Evolutionary conservation across 441 rosid species (phyloP).

Genomic region (Gossypium schwendimanii): DNA sequence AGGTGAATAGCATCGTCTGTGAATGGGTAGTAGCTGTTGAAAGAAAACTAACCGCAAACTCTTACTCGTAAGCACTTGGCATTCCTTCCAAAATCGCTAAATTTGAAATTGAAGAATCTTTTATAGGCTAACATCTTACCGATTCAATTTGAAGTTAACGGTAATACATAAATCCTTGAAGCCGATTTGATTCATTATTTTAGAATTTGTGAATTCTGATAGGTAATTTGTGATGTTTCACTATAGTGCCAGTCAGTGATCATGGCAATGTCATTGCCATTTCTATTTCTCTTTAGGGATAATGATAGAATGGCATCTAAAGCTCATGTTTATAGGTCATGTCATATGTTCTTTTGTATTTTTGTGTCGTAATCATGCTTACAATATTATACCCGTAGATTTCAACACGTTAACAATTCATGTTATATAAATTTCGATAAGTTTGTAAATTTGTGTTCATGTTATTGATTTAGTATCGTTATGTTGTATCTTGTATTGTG

Average conservation of each 20-base stretch:
- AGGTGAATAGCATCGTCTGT: slow-evolving; percentile 48
- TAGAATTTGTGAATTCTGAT: background rate
- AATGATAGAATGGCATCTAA: background rate
- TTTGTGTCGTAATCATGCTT: no score
- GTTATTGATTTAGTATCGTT: no score
- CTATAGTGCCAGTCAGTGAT: background rate
- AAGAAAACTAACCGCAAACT: slow-evolving; percentile 19
- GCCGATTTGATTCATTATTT: background rate
- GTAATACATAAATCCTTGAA: background rate
- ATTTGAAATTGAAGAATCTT: background rate
- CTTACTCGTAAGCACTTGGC: slow-evolving; percentile 12
- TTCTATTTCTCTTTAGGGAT: background rate
- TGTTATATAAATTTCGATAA: no score
- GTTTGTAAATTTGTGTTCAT: no score
- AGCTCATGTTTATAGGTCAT: no score
- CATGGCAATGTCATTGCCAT: background rate
- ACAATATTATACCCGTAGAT: no score
- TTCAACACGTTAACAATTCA: no score
- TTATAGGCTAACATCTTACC: background rate
- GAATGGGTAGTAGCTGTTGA: slow-evolving; percentile 50
- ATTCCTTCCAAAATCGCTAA: background rate
- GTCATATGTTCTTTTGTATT: no score
- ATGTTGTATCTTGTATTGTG: no score
- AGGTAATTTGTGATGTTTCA: background rate
- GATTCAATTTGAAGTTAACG: background rate